These are phyloP conservation scores for Eutypa lata DNA, from an alignment of 2,329 filamentous ascomycete genomes.

Conservation along the genomic window DNA sequence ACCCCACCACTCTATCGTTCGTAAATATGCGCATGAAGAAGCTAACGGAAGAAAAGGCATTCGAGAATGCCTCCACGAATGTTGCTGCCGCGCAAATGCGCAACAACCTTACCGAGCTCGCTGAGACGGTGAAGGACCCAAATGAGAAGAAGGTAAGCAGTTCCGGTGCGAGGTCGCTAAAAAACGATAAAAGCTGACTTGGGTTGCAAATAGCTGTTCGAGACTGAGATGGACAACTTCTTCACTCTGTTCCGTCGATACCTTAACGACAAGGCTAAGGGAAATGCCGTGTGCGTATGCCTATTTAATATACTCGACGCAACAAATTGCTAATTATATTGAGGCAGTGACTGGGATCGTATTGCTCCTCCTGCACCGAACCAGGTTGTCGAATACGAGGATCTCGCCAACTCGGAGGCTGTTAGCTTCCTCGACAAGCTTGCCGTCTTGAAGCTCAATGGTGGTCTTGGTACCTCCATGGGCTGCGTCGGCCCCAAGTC, in stretches of 20 bases:
- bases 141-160: slow-evolving; percentile 73
- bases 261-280: slow-evolving; percentile 98
- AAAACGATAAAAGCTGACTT: no score
- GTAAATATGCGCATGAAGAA: neutral
- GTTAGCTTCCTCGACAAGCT: slow-evolving; percentile 96
- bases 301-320: neutral
- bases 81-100: slow-evolving; percentile 99
- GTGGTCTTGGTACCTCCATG: slow-evolving; percentile 99
- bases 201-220: slow-evolving; percentile 66
- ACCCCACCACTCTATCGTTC: slow-evolving; percentile 1
- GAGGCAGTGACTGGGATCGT: slow-evolving; percentile 82
- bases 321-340: slow-evolving; percentile 17
- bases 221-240: slow-evolving; percentile 99
- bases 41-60: slow-evolving; percentile 66
- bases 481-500: slow-evolving; percentile 99
- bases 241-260: slow-evolving; percentile 98
- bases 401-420: slow-evolving; percentile 83
- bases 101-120: slow-evolving; percentile 89
- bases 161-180: neutral
- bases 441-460: slow-evolving; percentile 97
- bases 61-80: slow-evolving; percentile 98
- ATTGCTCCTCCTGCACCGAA: slow-evolving; percentile 90
- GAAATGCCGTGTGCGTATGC: slow-evolving; percentile 70
- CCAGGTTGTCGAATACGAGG: slow-evolving; percentile 93
- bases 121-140: slow-evolving; percentile 83